These are phyloP conservation scores for Aquilaria agallochum DNA, from an alignment of 441 rosid genomes.

Conservation along the genomic window DNA sequence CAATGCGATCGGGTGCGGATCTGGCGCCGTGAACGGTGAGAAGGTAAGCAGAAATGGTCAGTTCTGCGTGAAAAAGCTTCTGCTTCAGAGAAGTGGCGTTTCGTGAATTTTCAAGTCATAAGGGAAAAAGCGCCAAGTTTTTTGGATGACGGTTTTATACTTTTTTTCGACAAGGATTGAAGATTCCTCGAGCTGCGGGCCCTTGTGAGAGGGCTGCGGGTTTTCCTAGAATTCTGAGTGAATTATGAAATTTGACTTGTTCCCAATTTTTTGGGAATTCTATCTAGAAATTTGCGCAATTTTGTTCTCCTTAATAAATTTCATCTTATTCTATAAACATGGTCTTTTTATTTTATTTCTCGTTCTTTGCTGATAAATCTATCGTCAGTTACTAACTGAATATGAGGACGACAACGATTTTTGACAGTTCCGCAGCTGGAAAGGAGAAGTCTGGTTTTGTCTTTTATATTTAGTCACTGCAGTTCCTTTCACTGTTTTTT, in stretches of 20 bases:
- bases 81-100: too few species aligned
- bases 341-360: slow-evolving; percentile 6
- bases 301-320: slow-evolving; percentile 8
- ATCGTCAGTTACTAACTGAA: neutral
- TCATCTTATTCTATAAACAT: neutral
- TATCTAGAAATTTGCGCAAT: slow-evolving; percentile 28
- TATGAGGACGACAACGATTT: slow-evolving; percentile 21
- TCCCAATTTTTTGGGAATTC: slow-evolving; percentile 12
- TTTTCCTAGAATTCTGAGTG: slow-evolving; percentile 6
- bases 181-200: slow-evolving; percentile 51
- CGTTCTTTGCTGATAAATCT: slow-evolving; percentile 1
- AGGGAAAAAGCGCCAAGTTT: slow-evolving; percentile 14
- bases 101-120: too few species aligned
- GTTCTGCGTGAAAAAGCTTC: neutral
- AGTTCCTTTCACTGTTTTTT: slow-evolving; percentile 14
- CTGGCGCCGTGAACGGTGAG: slow-evolving; percentile 28
- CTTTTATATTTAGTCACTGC: slow-evolving; percentile 22
- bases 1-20: slow-evolving; percentile 43
- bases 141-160: neutral
- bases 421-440: slow-evolving; percentile 19
- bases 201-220: slow-evolving; percentile 12
- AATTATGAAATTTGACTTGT: slow-evolving; percentile 16
- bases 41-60: slow-evolving; percentile 24
- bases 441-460: slow-evolving; percentile 42
- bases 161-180: slow-evolving; percentile 15